These are phyloP conservation scores for Venturia oleaginea DNA, from an alignment of 2,329 filamentous ascomycete species.

Conservation along the genomic window DNA sequence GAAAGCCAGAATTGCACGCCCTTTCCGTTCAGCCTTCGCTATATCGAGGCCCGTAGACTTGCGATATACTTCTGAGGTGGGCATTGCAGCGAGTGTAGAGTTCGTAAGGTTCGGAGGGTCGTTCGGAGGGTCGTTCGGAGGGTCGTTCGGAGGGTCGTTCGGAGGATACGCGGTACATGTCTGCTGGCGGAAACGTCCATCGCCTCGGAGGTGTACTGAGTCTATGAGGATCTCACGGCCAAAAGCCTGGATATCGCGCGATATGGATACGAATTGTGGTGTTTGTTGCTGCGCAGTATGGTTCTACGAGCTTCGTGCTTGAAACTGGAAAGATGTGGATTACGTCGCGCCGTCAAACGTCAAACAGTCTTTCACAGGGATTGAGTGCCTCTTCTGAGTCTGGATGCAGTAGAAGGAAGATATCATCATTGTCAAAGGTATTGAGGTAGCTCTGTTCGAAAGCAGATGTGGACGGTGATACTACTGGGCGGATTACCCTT, in stretches of 20 bases:
- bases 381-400: background rate
- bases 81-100: background rate
- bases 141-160: background rate
- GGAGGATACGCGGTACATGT: background rate
- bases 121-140: background rate
- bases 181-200: background rate
- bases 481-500: background rate
- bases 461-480: background rate
- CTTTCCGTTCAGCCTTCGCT: background rate
- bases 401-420: background rate
- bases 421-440: background rate
- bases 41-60: background rate
- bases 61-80: background rate
- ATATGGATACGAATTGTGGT: background rate
- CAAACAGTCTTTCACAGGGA: background rate
- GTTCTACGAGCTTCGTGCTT: background rate
- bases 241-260: background rate
- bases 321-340: background rate
- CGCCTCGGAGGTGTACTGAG: background rate
- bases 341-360: background rate
- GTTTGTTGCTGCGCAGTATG: background rate
- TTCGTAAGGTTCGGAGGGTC: background rate
- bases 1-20: background rate
- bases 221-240: background rate
- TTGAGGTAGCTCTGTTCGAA: background rate